These are phyloP conservation scores for Quercus tomentella DNA, from an alignment of 331 rosid species.

Conservation along the genomic window DNA sequence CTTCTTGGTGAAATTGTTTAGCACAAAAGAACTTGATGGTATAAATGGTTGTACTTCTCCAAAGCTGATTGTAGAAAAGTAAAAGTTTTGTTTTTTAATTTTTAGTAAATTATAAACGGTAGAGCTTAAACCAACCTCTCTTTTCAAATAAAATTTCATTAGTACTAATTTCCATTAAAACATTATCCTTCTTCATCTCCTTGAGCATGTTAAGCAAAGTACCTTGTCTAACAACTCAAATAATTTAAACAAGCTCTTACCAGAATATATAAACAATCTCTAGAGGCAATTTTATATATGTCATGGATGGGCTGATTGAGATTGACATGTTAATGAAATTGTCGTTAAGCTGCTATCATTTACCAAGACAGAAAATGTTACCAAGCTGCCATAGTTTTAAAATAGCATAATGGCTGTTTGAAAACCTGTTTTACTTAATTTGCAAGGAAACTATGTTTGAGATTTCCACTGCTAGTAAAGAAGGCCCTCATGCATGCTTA, in stretches of 20 bases:
- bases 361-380: no score
- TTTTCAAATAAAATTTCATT: neutral
- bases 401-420: neutral
- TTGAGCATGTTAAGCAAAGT: neutral
- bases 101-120: neutral
- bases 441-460: neutral
- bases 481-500: conserved; percentile 11
- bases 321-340: neutral
- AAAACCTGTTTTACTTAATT: neutral
- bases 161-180: neutral
- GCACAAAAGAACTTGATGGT: neutral
- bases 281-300: neutral
- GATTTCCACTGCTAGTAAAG: neutral
- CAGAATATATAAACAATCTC: neutral
- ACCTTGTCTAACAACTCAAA: neutral
- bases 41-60: neutral
- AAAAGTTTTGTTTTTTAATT: no score
- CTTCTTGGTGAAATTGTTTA: neutral
- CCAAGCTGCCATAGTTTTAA: neutral
- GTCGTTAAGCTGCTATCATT: no score
- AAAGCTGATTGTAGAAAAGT: neutral
- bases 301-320: neutral
- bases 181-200: neutral
- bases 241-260: neutral
- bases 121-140: neutral